Evolutionary conservation across 352 stramenopile genomes (phyloP).

Genomic region (Globisporangium perplexum): DNA sequence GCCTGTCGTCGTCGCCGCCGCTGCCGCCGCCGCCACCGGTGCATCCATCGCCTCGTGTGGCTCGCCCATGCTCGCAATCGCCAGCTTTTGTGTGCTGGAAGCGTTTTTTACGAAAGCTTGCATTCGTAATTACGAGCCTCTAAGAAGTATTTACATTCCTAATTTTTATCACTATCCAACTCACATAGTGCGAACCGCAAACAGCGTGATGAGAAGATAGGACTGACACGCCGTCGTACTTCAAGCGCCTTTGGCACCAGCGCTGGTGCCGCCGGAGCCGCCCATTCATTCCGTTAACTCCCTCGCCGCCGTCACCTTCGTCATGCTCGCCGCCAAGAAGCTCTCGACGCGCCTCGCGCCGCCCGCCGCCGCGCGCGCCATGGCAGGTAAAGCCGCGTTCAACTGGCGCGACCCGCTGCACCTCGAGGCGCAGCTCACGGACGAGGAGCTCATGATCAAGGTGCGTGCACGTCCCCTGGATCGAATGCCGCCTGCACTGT

Average conservation of each 20-base stretch:
- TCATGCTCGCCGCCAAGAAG: slow-evolving; percentile 25
- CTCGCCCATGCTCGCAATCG: neutral
- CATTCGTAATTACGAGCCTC: neutral
- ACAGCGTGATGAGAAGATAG: neutral
- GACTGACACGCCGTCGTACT: neutral
- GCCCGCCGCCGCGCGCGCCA: slow-evolving; percentile 22
- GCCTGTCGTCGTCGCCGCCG: too few species aligned
- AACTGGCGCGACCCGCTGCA: slow-evolving; percentile 81
- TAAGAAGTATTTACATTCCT: neutral
- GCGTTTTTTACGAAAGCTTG: neutral
- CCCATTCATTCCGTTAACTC: neutral
- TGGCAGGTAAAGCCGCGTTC: slow-evolving; percentile 54
- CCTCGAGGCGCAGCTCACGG: slow-evolving; percentile 74
- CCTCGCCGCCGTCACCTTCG: neutral
- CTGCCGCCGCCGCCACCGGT: too few species aligned
- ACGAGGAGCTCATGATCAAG: slow-evolving; percentile 91
- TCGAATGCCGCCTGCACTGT: too few species aligned
- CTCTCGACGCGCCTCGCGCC: slow-evolving; percentile 18
- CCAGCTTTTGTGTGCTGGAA: too few species aligned
- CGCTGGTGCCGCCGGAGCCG: too few species aligned
- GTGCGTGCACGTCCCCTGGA: slow-evolving; percentile 30
- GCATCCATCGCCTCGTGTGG: neutral
- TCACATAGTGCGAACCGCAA: neutral
- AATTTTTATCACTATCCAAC: neutral
- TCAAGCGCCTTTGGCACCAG: neutral